phyloP scores from a whole-genome alignment of 2,329 filamentous ascomycete species.

The Ophiostoma fasciatum region DNA sequence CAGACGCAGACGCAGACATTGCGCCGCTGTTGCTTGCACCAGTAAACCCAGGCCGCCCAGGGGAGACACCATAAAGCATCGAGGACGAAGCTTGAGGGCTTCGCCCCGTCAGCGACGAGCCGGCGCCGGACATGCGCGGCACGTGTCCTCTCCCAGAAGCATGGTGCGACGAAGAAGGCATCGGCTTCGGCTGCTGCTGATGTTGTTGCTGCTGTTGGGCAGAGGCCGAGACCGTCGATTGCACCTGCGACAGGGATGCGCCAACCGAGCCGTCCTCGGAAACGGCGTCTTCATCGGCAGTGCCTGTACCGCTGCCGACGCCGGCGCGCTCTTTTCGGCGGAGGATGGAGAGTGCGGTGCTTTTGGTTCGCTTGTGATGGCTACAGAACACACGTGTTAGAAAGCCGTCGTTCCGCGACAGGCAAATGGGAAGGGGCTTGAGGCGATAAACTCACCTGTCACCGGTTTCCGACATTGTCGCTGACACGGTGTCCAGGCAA shows the following conservation, averaged over 20 bases:
- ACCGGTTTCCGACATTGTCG: conserved; percentile 18
- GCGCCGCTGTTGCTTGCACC: conserved; percentile 7
- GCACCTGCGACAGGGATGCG: conserved; percentile 14
- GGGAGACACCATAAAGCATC: conserved; percentile 2
- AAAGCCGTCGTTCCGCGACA: too few relatives aligned
- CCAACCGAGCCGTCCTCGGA: conserved; percentile 31
- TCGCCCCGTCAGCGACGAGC: conserved; percentile 23
- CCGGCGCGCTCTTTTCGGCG: conserved; percentile 34
- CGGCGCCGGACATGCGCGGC: conserved; percentile 31
- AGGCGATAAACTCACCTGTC: conserved; percentile 19
- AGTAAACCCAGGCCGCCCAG: not conserved
- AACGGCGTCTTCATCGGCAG: conserved; percentile 27
- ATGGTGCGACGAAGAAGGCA: too few relatives aligned
- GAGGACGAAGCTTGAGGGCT: conserved; percentile 17
- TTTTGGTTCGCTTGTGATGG: conserved; percentile 39
- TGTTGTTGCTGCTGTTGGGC: too few relatives aligned
- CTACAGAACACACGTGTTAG: conserved; percentile 2
- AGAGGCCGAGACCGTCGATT: too few relatives aligned
- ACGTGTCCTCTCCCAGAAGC: too few relatives aligned
- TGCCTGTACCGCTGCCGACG: conserved; percentile 30
- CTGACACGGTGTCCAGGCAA: not conserved
- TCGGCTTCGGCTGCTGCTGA: conserved; percentile 11
- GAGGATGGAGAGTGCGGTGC: conserved; percentile 37
- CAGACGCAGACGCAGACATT: not conserved
- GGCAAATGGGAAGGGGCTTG: too few relatives aligned